These are phyloP conservation scores for Mytilinidion resinicola DNA, from an alignment of 495 filamentous ascomycete genomes.

Conservation along the genomic window DNA sequence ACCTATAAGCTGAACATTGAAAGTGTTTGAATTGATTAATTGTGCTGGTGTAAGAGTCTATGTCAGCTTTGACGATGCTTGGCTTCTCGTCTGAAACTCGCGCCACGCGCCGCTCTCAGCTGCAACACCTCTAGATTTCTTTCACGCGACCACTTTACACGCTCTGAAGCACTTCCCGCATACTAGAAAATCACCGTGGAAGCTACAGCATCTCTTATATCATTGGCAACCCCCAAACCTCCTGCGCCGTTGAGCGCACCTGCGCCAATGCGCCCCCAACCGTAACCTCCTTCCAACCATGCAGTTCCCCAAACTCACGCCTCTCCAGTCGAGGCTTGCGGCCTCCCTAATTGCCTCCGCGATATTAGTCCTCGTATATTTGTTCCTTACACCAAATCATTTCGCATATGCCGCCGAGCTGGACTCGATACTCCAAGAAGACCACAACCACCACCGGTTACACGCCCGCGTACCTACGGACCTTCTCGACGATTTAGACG, in stretches of 20 bases:
- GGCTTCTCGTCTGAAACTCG: too few species aligned
- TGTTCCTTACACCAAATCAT: conserved; percentile 48
- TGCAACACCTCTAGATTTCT: too few species aligned
- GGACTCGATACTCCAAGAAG: conserved; percentile 37
- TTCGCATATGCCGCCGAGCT: conserved; percentile 57
- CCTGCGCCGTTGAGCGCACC: conserved; percentile 13
- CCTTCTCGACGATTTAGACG: neutral
- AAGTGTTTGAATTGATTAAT: too few species aligned
- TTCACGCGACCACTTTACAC: too few species aligned
- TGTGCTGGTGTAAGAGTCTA: too few species aligned
- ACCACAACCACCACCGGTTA: conserved; percentile 45
- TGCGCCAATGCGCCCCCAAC: conserved; percentile 20
- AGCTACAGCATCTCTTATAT: too few species aligned
- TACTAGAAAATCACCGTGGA: too few species aligned
- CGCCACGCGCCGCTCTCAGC: too few species aligned
- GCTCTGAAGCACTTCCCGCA: too few species aligned
- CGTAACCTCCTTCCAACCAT: conserved; percentile 36
- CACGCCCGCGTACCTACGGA: conserved; percentile 3
- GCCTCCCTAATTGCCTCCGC: conserved; percentile 55
- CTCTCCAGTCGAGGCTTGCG: conserved; percentile 62
- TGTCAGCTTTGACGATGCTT: too few species aligned
- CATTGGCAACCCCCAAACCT: conserved; percentile 1
- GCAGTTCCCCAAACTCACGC: conserved; percentile 53
- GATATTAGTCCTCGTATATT: conserved; percentile 50
- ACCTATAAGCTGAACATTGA: too few species aligned